Evolutionary conservation across 768 basidiomycete species (phyloP).

Genomic region (Psilocybe sp.): DNA sequence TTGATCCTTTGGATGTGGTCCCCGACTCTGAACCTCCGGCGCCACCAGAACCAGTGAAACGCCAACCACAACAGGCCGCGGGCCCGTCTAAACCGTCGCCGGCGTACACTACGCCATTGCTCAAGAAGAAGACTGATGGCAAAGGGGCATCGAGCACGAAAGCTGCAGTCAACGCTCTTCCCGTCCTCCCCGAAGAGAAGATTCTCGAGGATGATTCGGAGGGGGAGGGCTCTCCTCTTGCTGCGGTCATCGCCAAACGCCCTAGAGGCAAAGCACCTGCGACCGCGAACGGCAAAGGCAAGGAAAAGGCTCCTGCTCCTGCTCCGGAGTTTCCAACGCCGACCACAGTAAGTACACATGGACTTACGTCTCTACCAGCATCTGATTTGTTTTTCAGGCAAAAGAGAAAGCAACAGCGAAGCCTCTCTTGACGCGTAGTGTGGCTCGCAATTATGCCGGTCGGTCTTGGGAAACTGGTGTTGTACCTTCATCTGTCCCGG

Average conservation of each 20-base stretch:
- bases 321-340: neutral
- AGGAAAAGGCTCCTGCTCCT: slow-evolving; percentile 5
- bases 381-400: neutral
- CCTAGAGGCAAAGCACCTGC: slow-evolving; percentile 5
- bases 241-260: slow-evolving; percentile 12
- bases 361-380: neutral
- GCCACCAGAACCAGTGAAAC: neutral
- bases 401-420: slow-evolving; percentile 1
- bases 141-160: slow-evolving; percentile 12
- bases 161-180: neutral
- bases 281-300: slow-evolving; percentile 18
- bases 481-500: slow-evolving; percentile 61
- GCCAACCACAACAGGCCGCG: neutral
- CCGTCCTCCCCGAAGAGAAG: slow-evolving; percentile 10
- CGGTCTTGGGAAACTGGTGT: slow-evolving; percentile 33
- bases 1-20: slow-evolving; percentile 43
- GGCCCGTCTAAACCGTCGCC: neutral
- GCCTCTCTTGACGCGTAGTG: slow-evolving; percentile 3
- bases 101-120: neutral
- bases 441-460: neutral
- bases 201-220: slow-evolving; percentile 18
- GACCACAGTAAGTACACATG: neutral
- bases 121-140: neutral
- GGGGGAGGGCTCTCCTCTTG: slow-evolving; percentile 44
- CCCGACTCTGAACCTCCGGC: slow-evolving; percentile 56